Conservation (phyloP, 805 yeast species). For the Wickerhamomyces subpelliculosus region DNA sequence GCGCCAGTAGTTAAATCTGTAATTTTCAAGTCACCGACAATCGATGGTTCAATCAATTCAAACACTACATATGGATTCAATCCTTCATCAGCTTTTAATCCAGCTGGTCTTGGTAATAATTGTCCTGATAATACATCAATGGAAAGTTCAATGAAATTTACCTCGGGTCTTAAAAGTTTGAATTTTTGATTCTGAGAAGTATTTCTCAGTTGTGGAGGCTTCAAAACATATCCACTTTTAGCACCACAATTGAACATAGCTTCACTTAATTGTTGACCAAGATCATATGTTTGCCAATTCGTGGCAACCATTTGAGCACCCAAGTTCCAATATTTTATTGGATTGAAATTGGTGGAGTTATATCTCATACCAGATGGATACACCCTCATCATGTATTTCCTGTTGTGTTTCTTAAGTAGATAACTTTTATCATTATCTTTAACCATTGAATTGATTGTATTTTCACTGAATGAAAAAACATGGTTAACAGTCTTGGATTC, state of each 20-base stretch:
- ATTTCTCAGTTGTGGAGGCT: constrained; percentile 45
- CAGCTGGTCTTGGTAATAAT: constrained; percentile 68
- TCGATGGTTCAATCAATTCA: constrained; percentile 47
- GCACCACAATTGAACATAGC: constrained; percentile 64
- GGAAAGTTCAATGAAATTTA: constrained; percentile 14
- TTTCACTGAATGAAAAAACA: constrained; percentile 82
- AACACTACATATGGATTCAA: constrained; percentile 58
- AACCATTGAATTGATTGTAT: constrained; percentile 52
- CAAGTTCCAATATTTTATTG: constrained; percentile 69
- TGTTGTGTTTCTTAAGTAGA: constrained; percentile 70
- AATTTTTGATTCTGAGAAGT: constrained; percentile 18
- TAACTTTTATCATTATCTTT: constrained; percentile 50
- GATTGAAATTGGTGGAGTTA: constrained; percentile 75
- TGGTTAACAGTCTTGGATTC: constrained; percentile 78
- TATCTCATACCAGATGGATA: constrained; percentile 81
- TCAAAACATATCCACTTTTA: constrained; percentile 69
- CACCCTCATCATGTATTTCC: constrained; percentile 66
- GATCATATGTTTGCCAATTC: constrained; percentile 91
- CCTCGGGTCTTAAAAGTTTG: constrained; percentile 7
- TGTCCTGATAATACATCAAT: constrained; percentile 72
- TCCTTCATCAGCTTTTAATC: constrained; percentile 34
- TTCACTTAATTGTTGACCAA: constrained; percentile 83
- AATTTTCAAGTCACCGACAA: constrained; percentile 8
- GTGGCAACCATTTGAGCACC: constrained; percentile 96
- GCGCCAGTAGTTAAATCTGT: constrained; percentile 4